Percentiles rank a stretch among this genome's conserved stretches.
phyloP scores from a whole-genome alignment of 192 early-diverging fungal genomes.

The Backusella tarrabulga region DNA sequence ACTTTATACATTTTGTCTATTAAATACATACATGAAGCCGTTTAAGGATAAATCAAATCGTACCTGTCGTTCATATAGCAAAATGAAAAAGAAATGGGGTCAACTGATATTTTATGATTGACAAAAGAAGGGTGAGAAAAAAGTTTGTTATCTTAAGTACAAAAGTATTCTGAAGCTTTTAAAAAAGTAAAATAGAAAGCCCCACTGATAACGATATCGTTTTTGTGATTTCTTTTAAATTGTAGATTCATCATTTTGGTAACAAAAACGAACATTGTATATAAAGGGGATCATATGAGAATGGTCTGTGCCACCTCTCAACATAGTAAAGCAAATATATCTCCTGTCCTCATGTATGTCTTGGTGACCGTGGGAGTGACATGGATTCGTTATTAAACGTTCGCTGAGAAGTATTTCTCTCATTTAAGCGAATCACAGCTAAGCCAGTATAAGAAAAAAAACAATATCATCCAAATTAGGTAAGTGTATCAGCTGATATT shows the following conservation, averaged over 20 bases:
- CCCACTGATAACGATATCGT: not conserved
- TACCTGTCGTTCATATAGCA: conserved; percentile 9
- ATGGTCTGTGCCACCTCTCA: conserved; percentile 3
- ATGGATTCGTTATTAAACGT: not conserved
- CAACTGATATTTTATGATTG: conserved; percentile 1
- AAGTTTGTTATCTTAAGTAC: not conserved
- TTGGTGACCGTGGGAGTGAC: conserved; percentile 1
- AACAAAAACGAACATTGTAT: not conserved
- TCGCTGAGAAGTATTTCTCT: not conserved
- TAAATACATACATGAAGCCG: not conserved
- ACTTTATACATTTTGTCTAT: not conserved
- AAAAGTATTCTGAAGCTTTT: not conserved
- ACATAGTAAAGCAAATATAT: not conserved
- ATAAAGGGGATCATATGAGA: not conserved
- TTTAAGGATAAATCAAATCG: not conserved
- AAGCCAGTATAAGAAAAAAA: conserved; percentile 1
- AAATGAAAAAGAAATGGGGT: not conserved
- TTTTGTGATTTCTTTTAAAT: not conserved
- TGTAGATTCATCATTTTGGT: not conserved
- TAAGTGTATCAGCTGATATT: not conserved
- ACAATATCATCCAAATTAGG: not conserved
- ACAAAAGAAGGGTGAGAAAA: conserved; percentile 2
- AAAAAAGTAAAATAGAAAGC: not conserved
- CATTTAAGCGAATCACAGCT: not conserved
- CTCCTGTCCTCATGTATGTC: not conserved